A percentile compares a stretch with the other conserved stretches of the same genome.
Evolutionary conservation across 163 green algal species (phyloP).

Genomic region (Chlamydomonas reinhardtii): DNA sequence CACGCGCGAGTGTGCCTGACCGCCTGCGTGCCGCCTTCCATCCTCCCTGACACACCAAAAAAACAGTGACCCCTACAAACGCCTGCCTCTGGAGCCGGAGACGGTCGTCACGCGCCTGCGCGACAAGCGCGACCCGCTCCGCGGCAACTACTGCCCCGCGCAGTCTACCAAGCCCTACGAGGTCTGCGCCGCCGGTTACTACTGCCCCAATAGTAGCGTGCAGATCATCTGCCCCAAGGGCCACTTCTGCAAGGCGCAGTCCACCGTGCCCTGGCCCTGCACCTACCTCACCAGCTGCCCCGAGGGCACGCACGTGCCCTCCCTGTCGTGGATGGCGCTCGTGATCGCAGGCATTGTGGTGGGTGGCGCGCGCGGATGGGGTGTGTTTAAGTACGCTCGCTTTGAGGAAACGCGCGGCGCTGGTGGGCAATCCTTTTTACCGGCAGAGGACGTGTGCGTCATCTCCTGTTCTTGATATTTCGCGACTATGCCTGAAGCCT

Average conservation of each 20-base stretch:
- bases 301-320: slow-evolving; percentile 63
- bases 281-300: slow-evolving; percentile 74
- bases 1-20: too few relatives aligned
- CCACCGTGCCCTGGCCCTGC: slow-evolving; percentile 60
- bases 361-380: too few relatives aligned
- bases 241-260: slow-evolving; percentile 77
- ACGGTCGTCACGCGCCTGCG: slow-evolving; percentile 63
- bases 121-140: slow-evolving; percentile 61
- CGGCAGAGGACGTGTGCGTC: too few relatives aligned
- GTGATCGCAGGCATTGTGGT: slow-evolving; percentile 47
- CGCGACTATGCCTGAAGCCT: too few relatives aligned
- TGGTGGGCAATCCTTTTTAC: too few relatives aligned
- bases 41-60: too few relatives aligned
- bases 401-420: too few relatives aligned
- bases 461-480: too few relatives aligned
- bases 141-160: slow-evolving; percentile 74
- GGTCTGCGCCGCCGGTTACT: slow-evolving; percentile 72
- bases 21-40: too few relatives aligned
- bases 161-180: slow-evolving; percentile 60
- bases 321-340: slow-evolving; percentile 63
- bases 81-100: slow-evolving; percentile 34
- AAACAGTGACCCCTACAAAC: slow-evolving; percentile 27
- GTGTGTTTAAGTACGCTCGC: too few relatives aligned
- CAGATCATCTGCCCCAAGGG: slow-evolving; percentile 70
- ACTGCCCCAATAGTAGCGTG: slow-evolving; percentile 74